Base-by-base conservation (phyloP, 768 basidiomycete species). In the Xerocomus brunneocitrinus region DNA sequence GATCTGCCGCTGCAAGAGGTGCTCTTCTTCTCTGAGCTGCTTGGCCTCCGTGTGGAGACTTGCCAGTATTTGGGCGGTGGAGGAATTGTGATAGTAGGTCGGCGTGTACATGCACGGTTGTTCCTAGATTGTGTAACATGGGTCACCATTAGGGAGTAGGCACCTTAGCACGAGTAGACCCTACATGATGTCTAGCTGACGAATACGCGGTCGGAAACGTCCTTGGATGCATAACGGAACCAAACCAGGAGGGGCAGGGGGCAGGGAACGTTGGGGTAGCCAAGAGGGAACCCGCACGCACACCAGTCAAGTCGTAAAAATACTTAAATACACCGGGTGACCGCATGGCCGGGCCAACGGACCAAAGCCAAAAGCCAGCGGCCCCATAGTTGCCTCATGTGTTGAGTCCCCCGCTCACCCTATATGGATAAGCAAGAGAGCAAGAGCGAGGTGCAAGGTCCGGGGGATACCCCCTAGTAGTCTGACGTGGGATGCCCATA, bases 181-280 rank as follows among this genome's bases (percentile, higher is more conserved):
- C 41, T 59, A 67, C 65, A 57, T 53, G 54, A 44, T 64, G 54
- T 57, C 64, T 64, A 25, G 50, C 55, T 47, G 59, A 53, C 28
- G 54, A 31, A 50, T 64, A 59, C 7, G 45, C 28, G 32, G 36
- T 45, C 31, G 55, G 25, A n/a, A 50, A 54, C 30, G 55, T 32
- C 39, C 55, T 57, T 40, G 64, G 9, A 24, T 62, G 53, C 65
- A 65, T 65, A 40, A n/a, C 36, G 22, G 32, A 44, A 41, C 30
- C 46, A 27, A 39, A 38, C 24, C 24, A 44, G 44, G 51, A 46
- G 51, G 38, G 14, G 36, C 22, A 32, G 41, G 49, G 40, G 40
- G 41, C 24, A 25, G 34, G 53, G 42, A 47, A 47, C 46, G 54
- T 56, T 48, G 53, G 54, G 41, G 64, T 50, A 44, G 49, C 31